Evolutionary conservation across 495 filamentous ascomycete genomes (phyloP).

Genomic region (Aspergillus indologenus): DNA sequence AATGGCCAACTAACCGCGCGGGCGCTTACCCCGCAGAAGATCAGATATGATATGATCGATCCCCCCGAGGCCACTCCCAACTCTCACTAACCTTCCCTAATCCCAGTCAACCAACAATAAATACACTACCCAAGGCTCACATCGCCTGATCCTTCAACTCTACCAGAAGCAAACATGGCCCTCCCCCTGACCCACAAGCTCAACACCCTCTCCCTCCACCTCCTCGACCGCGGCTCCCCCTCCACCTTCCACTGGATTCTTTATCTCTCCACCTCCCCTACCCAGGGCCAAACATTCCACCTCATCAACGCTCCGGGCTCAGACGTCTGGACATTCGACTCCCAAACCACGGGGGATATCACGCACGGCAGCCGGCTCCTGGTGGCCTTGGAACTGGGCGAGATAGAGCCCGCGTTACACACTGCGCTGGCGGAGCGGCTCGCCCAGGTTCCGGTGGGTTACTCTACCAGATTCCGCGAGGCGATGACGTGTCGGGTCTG

Average conservation of each 20-base stretch:
- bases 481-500: conserved; percentile 23
- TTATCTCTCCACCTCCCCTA: conserved; percentile 20
- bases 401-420: conserved; percentile 22
- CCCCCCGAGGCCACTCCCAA: too few relatives aligned
- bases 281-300: conserved; percentile 14
- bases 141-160: too few relatives aligned
- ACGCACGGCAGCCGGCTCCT: conserved; percentile 8
- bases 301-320: conserved; percentile 17
- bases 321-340: conserved; percentile 18
- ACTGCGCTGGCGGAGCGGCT: conserved; percentile 18
- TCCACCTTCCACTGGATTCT: conserved; percentile 26
- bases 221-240: conserved; percentile 20
- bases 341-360: conserved; percentile 9
- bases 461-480: conserved; percentile 23
- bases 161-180: too few relatives aligned
- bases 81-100: too few relatives aligned
- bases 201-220: conserved; percentile 18
- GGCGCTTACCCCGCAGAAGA: too few relatives aligned
- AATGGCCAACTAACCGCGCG: too few relatives aligned
- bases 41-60: too few relatives aligned
- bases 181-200: not conserved
- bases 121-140: too few relatives aligned
- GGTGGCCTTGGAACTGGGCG: conserved; percentile 22
- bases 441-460: conserved; percentile 15
- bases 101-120: too few relatives aligned